Base-by-base conservation (phyloP, 768 basidiomycete genomes). In the Mycena galericulata region DNA sequence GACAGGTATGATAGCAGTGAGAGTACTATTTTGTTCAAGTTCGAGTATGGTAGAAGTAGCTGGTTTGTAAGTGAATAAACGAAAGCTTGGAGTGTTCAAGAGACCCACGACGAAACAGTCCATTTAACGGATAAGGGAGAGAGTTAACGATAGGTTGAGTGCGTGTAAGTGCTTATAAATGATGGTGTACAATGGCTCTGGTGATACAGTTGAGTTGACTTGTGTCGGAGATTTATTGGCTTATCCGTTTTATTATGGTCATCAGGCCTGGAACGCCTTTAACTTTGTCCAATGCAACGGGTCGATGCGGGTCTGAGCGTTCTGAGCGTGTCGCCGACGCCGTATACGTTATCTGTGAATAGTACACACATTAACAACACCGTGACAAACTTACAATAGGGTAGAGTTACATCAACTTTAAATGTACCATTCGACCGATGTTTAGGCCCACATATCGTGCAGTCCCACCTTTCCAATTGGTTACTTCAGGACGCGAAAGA, bases 251-350 rank as follows among this genome's bases (percentile, higher is more conserved):
- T 55, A 90, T 27, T 75, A 93, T 87, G 41, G 90, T 93, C 93
- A 94, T 94, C 32, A 93, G 83, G 11, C 92, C 93, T 2, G 90
- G 89, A 8, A 94, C 84, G 69, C 86, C 84, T 70, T 80, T 85
- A 54, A 86, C 88, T 65, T 86, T 84, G 65, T 91, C 87, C 51
- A 92, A 75, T 1, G 87, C 87, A 27, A 93, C 86, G 1, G 91
- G 91, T 27, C 81, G 83, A 72, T 85, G 85, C 17, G 91, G 88
- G 76, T 94, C 91, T 3, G 81, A 78, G 3, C 71, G 71, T 10
- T 78, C 74, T 3, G 89, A 88, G 56, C 84, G 86, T 3, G 89
- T 86, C 6, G 90, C 89, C 4, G 79, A 83, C 9, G 90, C 92
- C 22, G 77, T 81, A 72, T 94, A 94, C 27, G 81, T 84, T 57